Evolutionary conservation across 73 alveolate genomes (phyloP).

Genomic region (Stentor coeruleus): DNA sequence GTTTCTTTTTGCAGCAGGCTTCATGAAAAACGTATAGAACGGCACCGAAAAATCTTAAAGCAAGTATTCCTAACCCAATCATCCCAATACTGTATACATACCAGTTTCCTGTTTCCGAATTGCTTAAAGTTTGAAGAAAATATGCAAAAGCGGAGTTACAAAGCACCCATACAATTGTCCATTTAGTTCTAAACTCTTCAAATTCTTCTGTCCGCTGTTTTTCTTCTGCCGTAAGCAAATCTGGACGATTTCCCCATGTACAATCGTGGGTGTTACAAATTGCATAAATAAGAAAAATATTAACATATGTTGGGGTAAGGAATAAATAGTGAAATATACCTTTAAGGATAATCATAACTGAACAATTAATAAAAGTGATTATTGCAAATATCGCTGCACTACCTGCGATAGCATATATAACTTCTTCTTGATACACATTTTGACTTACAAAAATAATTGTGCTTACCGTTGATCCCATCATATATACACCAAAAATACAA

Average conservation of each 20-base stretch:
- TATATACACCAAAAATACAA: not conserved
- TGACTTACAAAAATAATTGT: not conserved
- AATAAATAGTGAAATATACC: not conserved
- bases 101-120: not conserved
- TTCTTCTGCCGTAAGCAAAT: not conserved
- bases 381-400: not conserved
- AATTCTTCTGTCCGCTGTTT: not conserved
- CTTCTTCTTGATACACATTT: too few species aligned
- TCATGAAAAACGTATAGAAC: not conserved
- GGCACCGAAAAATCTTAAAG: not conserved
- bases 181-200: not conserved
- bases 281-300: not conserved
- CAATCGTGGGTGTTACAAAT: conserved; percentile 19
- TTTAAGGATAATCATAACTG: not conserved
- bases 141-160: not conserved
- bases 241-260: conserved; percentile 25
- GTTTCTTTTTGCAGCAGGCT: not conserved
- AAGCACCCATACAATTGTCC: conserved; percentile 5
- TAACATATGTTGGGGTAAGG: conserved; percentile 17
- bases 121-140: not conserved
- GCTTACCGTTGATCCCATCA: not conserved
- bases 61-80: not conserved
- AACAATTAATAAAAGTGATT: not conserved
- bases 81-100: not conserved
- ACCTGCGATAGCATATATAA: too few species aligned